Percentiles rank a stretch among this genome's conserved stretches.
Conservation (phyloP, 306 rosid species). For the Acacia crassicarpa region DNA sequence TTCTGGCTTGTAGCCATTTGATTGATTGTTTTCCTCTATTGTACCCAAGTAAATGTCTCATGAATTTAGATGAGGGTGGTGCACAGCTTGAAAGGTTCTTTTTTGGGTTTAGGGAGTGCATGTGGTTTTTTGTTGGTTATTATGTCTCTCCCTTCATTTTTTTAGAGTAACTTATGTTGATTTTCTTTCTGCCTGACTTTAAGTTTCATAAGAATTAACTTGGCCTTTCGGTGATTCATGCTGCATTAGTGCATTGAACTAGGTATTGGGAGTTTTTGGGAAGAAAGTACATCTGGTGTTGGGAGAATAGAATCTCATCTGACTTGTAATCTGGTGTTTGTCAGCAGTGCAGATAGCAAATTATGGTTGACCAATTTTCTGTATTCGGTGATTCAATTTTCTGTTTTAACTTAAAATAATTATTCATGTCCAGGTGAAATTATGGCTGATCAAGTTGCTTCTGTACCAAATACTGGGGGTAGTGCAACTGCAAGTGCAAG, state of each 20-base stretch:
- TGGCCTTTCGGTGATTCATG: background rate
- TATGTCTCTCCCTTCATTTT: constrained; percentile 15
- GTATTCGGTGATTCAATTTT: no score
- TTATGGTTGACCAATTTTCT: no score
- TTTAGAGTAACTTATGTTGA: background rate
- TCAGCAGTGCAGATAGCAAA: no score
- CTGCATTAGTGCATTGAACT: background rate
- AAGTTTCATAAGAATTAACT: background rate
- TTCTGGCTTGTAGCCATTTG: constrained; percentile 2
- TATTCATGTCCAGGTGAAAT: no score
- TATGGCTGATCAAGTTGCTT: no score
- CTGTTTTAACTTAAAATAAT: no score
- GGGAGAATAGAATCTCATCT: background rate
- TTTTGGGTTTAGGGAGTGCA: constrained; percentile 16
- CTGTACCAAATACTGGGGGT: no score
- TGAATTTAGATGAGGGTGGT: background rate
- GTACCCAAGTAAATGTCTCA: constrained; percentile 1
- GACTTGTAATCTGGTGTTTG: no score
- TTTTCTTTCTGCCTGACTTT: background rate
- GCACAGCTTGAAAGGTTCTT: constrained; percentile 7
- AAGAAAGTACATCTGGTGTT: background rate
- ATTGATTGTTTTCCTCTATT: constrained; percentile 6
- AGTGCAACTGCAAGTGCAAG: no score
- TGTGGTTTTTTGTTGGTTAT: background rate
- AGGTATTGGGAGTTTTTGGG: background rate